Evolutionary conservation across 176 grass and related monocot genomes (phyloP).

Genomic region (Phyllostachys edulis): DNA sequence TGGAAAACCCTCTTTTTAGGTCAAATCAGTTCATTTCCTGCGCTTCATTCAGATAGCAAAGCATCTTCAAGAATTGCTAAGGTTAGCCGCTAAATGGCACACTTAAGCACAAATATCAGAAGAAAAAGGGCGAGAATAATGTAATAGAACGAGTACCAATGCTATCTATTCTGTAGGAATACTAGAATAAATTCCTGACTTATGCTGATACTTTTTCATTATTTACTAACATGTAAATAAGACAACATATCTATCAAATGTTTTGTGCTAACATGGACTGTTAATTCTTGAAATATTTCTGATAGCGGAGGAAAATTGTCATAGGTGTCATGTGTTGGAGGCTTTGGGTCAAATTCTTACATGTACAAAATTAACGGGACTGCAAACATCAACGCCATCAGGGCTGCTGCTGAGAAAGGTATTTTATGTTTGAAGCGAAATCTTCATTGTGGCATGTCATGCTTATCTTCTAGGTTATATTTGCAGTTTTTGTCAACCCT

Average conservation of each 20-base stretch:
- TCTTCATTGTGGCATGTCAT: neutral
- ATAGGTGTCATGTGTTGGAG: conserved; percentile 93
- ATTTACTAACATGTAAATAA: neutral
- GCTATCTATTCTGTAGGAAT: too few relatives aligned
- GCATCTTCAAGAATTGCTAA: neutral
- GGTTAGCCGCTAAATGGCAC: neutral
- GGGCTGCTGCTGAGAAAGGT: conserved; percentile 88
- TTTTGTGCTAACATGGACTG: neutral
- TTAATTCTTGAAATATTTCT: conserved; percentile 17
- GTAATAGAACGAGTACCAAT: too few relatives aligned
- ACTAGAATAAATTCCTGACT: too few relatives aligned
- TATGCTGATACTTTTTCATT: neutral
- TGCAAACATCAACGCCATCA: conserved; percentile 93
- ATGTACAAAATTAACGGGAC: conserved; percentile 98
- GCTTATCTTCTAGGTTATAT: neutral
- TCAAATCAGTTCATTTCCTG: too few relatives aligned
- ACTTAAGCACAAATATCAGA: neutral
- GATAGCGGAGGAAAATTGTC: conserved; percentile 23
- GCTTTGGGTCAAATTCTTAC: conserved; percentile 86
- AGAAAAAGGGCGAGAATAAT: too few relatives aligned
- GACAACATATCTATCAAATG: neutral
- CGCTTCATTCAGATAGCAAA: neutral
- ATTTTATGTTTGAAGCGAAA: neutral
- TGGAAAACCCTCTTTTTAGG: too few relatives aligned
- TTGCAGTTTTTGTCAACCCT: conserved; percentile 3